Percentiles rank a stretch among this genome's conserved stretches.
phyloP scores from a whole-genome alignment of 2,329 filamentous ascomycete species.

The Aspergillus puulaauensis region DNA sequence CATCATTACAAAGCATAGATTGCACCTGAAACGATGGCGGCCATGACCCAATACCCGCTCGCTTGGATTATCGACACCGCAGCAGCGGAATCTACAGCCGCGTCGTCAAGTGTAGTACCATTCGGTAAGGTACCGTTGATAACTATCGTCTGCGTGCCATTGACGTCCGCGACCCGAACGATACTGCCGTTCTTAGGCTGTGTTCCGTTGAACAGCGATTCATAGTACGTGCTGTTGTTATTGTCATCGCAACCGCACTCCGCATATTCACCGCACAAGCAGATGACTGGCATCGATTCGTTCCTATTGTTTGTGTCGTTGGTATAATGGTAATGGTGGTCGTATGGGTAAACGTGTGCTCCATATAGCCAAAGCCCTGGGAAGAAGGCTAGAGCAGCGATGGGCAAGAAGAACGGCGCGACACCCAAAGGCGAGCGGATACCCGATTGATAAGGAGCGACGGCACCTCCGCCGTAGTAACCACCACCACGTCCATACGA shows the following conservation, averaged over 20 bases:
- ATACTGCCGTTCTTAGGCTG: conserved; percentile 39
- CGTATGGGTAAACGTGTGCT: conserved; percentile 57
- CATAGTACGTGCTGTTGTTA: conserved; percentile 43
- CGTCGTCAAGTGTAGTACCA: conserved; percentile 42
- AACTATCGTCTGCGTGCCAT: conserved; percentile 46
- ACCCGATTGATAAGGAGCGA: conserved; percentile 51
- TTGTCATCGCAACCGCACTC: conserved; percentile 60
- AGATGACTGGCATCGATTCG: conserved; percentile 53
- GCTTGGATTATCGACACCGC: conserved; percentile 27
- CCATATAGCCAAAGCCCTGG: conserved; percentile 57
- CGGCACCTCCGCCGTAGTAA: conserved; percentile 58
- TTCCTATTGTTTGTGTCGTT: conserved; percentile 48
- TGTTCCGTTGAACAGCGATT: conserved; percentile 43
- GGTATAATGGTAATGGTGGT: conserved; percentile 48
- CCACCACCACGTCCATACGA: conserved; percentile 48
- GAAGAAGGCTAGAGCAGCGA: conserved; percentile 48
- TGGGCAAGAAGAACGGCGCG: conserved; percentile 49
- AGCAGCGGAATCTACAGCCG: conserved; percentile 21
- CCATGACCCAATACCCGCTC: conserved; percentile 45
- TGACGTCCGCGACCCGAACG: conserved; percentile 40
- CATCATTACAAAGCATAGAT: conserved; percentile 30
- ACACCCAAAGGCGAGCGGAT: conserved; percentile 49
- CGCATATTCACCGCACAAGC: conserved; percentile 55
- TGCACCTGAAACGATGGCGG: conserved; percentile 34
- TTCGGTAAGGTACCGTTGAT: conserved; percentile 50